Conservation (phyloP, 106 monocot genomes). For the Allium sativum region DNA sequence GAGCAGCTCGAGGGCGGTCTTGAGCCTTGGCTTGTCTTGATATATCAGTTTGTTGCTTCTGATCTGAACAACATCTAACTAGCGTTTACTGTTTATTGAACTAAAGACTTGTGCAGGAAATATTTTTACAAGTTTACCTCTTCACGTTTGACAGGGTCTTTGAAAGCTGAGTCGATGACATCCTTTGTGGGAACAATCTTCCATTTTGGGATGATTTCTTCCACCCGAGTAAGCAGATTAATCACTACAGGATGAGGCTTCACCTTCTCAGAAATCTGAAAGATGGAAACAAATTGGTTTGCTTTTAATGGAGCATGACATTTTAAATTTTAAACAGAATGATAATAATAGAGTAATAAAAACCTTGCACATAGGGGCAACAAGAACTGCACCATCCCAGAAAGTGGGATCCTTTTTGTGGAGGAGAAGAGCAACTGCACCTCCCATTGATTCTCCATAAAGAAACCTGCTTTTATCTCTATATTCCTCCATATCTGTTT, state of each 20-base stretch:
- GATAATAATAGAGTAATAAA: not conserved
- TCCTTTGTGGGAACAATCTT: conserved; percentile 96
- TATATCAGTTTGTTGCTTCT: conserved; percentile 80
- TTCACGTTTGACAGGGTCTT: conserved; percentile 81
- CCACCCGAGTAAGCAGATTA: conserved; percentile 53
- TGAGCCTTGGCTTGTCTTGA: conserved; percentile 89
- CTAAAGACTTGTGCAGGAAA: not conserved
- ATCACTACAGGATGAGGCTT: conserved; percentile 87
- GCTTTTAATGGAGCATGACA: not conserved
- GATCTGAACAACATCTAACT: conserved; percentile 24
- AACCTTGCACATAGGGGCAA: conserved; percentile 99
- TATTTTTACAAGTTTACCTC: conserved; percentile 23
- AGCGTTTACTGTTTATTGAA: too few species aligned
- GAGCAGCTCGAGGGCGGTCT: conserved; percentile 87
- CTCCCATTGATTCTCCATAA: conserved; percentile 99
- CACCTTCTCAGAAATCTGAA: conserved; percentile 91
- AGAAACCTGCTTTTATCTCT: conserved; percentile 65
- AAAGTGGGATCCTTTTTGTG: conserved; percentile 65
- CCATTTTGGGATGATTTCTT: conserved; percentile 95
- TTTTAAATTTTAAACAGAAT: not conserved
- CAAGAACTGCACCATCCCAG: conserved; percentile 89
- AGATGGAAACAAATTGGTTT: not conserved
- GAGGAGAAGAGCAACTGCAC: conserved; percentile 75
- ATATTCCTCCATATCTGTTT: conserved; percentile 40
- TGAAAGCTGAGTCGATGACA: conserved; percentile 80